These are phyloP conservation scores for Cornus kousa DNA, from an alignment of 148 eudicot species.

Conservation along the genomic window DNA sequence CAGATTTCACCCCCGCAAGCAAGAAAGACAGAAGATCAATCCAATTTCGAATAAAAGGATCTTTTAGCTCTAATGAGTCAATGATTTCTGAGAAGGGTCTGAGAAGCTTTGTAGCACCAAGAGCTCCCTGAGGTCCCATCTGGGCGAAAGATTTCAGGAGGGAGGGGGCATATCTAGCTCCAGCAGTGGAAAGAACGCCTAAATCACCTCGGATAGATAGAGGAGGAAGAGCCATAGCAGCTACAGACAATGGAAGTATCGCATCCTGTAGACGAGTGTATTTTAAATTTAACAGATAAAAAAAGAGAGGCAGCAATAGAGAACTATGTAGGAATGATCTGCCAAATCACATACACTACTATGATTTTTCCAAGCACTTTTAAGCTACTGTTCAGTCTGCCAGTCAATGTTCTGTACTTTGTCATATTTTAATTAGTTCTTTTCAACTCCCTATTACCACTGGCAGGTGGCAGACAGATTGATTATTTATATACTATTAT, in stretches of 20 bases:
- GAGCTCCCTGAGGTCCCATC: conserved; percentile 92
- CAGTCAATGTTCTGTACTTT: neutral
- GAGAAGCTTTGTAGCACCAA: conserved; percentile 94
- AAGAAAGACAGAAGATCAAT: conserved; percentile 93
- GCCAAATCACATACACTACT: neutral
- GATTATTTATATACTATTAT: too few relatives aligned
- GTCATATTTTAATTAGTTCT: too few relatives aligned
- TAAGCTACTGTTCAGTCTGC: neutral
- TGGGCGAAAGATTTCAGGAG: conserved; percentile 77
- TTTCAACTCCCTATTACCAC: too few relatives aligned
- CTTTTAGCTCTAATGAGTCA: conserved; percentile 77
- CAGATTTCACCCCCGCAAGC: conserved; percentile 94
- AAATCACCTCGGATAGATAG: conserved; percentile 85
- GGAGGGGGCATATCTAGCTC: conserved; percentile 80
- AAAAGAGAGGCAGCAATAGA: neutral
- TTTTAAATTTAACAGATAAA: neutral
- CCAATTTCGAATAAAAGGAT: conserved; percentile 94
- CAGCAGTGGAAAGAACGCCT: conserved; percentile 92
- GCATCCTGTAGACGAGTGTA: conserved; percentile 58
- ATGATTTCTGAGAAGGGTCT: conserved; percentile 82
- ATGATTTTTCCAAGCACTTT: too few relatives aligned
- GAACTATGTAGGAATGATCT: neutral
- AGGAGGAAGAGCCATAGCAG: conserved; percentile 99
- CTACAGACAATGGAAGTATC: conserved; percentile 82
- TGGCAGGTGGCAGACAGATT: too few relatives aligned